Evolutionary conservation across 2,329 filamentous ascomycete species (phyloP).

Genomic region (Colletotrichum falcatum): DNA sequence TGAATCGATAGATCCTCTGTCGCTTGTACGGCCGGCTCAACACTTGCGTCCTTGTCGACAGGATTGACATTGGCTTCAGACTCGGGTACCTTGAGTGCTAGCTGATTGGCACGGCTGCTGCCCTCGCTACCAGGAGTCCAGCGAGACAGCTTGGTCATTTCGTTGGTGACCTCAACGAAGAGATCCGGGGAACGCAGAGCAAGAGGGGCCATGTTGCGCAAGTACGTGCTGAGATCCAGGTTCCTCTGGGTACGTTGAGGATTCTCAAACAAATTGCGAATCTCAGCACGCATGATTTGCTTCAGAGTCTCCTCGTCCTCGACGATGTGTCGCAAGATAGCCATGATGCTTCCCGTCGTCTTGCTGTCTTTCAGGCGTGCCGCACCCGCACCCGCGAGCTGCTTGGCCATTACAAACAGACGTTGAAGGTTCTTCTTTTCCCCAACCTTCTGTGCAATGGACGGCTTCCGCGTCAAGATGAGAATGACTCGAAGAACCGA

Average conservation of each 20-base stretch:
- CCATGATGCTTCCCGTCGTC: slow-evolving; percentile 75
- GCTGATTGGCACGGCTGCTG: slow-evolving; percentile 48
- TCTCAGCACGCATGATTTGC: slow-evolving; percentile 92
- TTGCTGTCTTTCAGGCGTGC: slow-evolving; percentile 73
- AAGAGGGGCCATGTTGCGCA: slow-evolving; percentile 82
- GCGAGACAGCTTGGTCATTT: slow-evolving; percentile 79
- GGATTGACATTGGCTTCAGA: slow-evolving; percentile 42
- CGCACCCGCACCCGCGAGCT: slow-evolving; percentile 83
- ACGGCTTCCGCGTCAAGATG: slow-evolving; percentile 84
- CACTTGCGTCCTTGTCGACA: slow-evolving; percentile 42
- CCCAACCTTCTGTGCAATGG: slow-evolving; percentile 79
- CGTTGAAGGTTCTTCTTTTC: slow-evolving; percentile 91
- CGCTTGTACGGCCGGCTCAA: slow-evolving; percentile 59
- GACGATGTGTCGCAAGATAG: slow-evolving; percentile 90
- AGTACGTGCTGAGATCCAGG: slow-evolving; percentile 78
- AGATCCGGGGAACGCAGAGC: slow-evolving; percentile 84
- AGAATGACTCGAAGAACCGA: slow-evolving; percentile 87
- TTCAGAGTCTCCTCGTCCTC: slow-evolving; percentile 93
- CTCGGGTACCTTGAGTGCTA: slow-evolving; percentile 57
- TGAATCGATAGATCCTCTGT: slow-evolving; percentile 61
- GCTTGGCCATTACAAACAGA: slow-evolving; percentile 95
- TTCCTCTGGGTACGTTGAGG: slow-evolving; percentile 62
- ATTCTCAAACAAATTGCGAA: slow-evolving; percentile 80
- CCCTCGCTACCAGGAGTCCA: slow-evolving; percentile 61
- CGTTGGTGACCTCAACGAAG: slow-evolving; percentile 89